A percentile compares a stretch with the other conserved stretches of the same genome.
Conservation (phyloP, 306 rosid species). For the Hylodesmum podocarpum region DNA sequence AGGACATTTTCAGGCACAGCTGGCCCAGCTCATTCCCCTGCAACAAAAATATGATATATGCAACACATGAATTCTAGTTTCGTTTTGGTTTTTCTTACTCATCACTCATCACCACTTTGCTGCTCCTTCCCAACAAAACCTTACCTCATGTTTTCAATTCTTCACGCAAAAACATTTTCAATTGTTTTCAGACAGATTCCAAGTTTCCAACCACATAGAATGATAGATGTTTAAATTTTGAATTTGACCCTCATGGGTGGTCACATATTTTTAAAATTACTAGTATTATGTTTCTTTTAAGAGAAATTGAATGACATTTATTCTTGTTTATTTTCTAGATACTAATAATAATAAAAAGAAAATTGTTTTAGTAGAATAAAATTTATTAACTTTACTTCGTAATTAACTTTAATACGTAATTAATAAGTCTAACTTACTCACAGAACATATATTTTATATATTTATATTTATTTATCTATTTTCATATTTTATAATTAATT, state of each 20-base stretch:
- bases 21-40: conserved; percentile 34
- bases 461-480: too few species aligned
- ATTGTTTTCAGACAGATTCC: neutral
- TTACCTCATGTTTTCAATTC: conserved; percentile 21
- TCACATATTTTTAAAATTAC: neutral
- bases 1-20: conserved; percentile 35
- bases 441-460: too few species aligned
- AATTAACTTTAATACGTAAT: too few species aligned
- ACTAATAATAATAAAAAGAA: too few species aligned
- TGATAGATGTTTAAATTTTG: neutral
- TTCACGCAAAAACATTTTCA: conserved; percentile 1
- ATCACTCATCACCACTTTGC: neutral
- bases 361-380: too few species aligned
- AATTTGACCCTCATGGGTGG: neutral
- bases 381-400: too few species aligned
- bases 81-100: neutral
- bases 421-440: too few species aligned
- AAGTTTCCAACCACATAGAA: neutral
- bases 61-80: conserved; percentile 18
- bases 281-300: neutral
- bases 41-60: too few species aligned
- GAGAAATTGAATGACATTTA: neutral
- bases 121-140: conserved; percentile 41
- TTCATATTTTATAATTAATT: too few species aligned
- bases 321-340: too few species aligned